Percentiles rank a stretch among this genome's conserved stretches.
phyloP scores from a whole-genome alignment of 2,329 filamentous ascomycete species.

The Aaosphaeria arxii region DNA sequence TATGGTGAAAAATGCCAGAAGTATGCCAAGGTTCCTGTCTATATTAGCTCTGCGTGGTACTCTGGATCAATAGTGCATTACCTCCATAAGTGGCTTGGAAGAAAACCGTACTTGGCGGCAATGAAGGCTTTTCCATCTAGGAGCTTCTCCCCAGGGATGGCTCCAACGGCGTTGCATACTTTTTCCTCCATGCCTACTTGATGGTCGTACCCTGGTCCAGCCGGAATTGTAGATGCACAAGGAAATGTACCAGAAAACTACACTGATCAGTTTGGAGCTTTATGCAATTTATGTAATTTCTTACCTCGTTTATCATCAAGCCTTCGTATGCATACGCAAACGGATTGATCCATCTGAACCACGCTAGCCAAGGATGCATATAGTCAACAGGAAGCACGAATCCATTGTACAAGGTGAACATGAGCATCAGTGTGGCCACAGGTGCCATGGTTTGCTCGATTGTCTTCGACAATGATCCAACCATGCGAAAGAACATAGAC shows the following conservation, averaged over 20 bases:
- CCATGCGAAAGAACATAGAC: slow-evolving; percentile 44
- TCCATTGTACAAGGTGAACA: neutral
- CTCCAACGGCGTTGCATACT: neutral
- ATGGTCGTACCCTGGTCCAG: neutral
- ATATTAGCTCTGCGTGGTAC: no score
- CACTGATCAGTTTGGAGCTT: no score
- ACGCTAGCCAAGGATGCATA: neutral
- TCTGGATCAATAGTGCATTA: no score
- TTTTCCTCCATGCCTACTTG: neutral
- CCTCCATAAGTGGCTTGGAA: neutral
- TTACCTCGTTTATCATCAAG: slow-evolving; percentile 4
- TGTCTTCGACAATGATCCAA: slow-evolving; percentile 2
- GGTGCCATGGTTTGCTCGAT: neutral
- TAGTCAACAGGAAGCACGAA: neutral
- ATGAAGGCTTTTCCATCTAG: neutral
- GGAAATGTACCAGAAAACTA: no score
- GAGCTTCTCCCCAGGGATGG: neutral
- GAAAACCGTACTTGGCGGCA: neutral
- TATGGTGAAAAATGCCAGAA: slow-evolving; percentile 9
- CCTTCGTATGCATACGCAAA: neutral
- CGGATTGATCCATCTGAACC: slow-evolving; percentile 1
- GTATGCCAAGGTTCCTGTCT: neutral
- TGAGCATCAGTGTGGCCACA: neutral
- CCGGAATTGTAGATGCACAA: neutral
- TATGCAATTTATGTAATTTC: no score